Evolutionary conservation across 2,329 filamentous ascomycete species (phyloP), one percentile per base, ranked within the genome.

Genomic region (Trichoderma sp.): DNA sequence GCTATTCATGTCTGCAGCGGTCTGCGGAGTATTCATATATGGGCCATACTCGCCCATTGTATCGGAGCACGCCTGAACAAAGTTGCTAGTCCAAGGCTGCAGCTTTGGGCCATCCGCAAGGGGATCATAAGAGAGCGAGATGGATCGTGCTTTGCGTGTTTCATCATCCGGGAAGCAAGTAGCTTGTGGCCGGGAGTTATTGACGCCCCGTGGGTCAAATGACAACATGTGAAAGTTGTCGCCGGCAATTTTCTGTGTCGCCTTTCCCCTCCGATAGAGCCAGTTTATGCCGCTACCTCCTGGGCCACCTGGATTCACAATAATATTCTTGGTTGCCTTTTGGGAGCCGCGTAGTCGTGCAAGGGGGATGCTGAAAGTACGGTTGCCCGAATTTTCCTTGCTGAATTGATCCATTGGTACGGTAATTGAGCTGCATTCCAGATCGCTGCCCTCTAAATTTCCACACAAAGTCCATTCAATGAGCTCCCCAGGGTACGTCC

Each of bases 1-100:
- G n/a, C 81, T 84, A 77, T 88, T 87, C 86, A 89, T 88, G 75
- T 89, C 87, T 50, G 87, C 85, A 14, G 86, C 87, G 0, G 86
- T 86, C 78, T 88, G 87, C 0, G 86, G 87, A 0, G 87, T 88
- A 73, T 88, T 88, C 75, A 88, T 80, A 76, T 88, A 87, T 8
- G 77, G 77, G 3, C 83, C 85, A 76, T 87, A 80, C 65, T 87
- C 85, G 0, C 85, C 86, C 83, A 85, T 86, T 1, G 80, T 86
- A 12, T 88, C 86, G 5, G 78, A 76, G 65, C 87, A 88, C 0
- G 85, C 84, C 12, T 79, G 81, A 4, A 82, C 86, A 66, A 81
- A 84, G 74, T 86, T 87, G 24, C 82, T 78, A 1, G 85, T 80
- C 84, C 84, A 86, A 0, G 85, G 84, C 50, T 82, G 88, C 80